Base-by-base conservation (phyloP, 129 eudicot species). In the Pseudognaphalium luteoalbum region DNA sequence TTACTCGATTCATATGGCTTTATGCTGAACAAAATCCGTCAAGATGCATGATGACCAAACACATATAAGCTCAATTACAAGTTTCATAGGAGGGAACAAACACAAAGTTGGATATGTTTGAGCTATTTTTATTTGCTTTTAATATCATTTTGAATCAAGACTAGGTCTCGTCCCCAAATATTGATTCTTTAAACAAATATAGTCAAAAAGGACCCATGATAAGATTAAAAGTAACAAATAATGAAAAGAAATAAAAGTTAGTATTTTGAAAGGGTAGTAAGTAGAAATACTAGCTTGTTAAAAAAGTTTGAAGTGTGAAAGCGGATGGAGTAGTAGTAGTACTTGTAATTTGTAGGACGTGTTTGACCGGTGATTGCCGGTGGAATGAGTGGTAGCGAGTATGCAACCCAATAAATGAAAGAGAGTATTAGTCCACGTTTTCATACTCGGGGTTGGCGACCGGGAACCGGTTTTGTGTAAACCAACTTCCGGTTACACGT, bases 341-440 rank as follows among this genome's bases (percentile, higher is more conserved):
- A 68, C 56, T 52, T 42, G 81, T 25, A 25, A 25, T 25, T 25
- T 25, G 28, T 0, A 25, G 28, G 28, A 25, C 28, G 28, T 73
- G 34, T 41, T 81, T 83, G 86, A 90, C 96, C 79, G 96, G 91
- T 66, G 70, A 81, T 62, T 80, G 82, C 85, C 87, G 88, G 91
- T 84, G 82, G 81, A 35, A 22, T 57, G 79, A 56, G 81, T 16
- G 44, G 58, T 41, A 20, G 57, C n/a, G 33, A 19, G 41, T 59
- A 70, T 44, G 68, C 32, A 52, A 34, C 66, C 82, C 83, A 78
- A 65, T 87, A 34, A 87, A 78, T 84, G 84, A 15, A 59, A 61
- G 37, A 61, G 37, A 35, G n/a, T 76, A 74, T 41, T 42, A 52
- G 79, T 73, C 78, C 22, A 71, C 79, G 78, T 59, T 71, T 83